Evolutionary conservation across 805 yeast genomes (phyloP), one percentile per base, ranked within the genome.

Genomic region (Ogataea nakhonphanomensis): DNA sequence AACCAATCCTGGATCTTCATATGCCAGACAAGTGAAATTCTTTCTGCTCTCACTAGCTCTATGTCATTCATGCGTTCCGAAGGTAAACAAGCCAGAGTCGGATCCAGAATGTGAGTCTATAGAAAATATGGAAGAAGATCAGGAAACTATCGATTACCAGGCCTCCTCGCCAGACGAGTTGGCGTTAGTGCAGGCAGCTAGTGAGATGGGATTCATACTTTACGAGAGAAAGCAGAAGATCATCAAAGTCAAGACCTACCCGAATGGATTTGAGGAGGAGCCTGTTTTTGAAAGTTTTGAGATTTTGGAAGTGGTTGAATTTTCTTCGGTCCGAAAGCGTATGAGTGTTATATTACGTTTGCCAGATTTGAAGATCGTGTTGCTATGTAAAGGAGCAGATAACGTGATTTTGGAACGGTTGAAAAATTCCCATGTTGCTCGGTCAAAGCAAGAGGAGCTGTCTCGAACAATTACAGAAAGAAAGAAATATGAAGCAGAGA

Each of bases 141-240:
- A 67, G 30, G 79, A 70, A 15, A 67, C 70, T 15, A 76, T 89
- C 17, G 81, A 78, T 41, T 93, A 93, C 54, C 97, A 91, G 58
- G 87, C 98, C 0, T 80, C 98, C 0, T 90, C 97, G 0, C 99
- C 99, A 0, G 99, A 93, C 64, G 99, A 93, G 59, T 64, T 90
- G 35, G 99, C 99, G 0, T 66, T 93, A 23, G 91, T 93, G 3
- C 78, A 83, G 33, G 99, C 98, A 1, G 99, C 99, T 0, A 73
- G 96, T 50, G 99, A 93, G 57, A 71, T 93, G 71, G 99, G 99
- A 0, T 93, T 71, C 59, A 79, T 90, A n/a, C 84, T 90, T 7
- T 72, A 69, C 41, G 88, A 86, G 43, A 76, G 84, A 39, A 77
- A 77, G 44, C 78, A 77, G 33, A 75, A 74, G 43, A 60, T 65